Base-by-base conservation (phyloP, 148 eudicot genomes). In the Chenopodium berlandieri region DNA sequence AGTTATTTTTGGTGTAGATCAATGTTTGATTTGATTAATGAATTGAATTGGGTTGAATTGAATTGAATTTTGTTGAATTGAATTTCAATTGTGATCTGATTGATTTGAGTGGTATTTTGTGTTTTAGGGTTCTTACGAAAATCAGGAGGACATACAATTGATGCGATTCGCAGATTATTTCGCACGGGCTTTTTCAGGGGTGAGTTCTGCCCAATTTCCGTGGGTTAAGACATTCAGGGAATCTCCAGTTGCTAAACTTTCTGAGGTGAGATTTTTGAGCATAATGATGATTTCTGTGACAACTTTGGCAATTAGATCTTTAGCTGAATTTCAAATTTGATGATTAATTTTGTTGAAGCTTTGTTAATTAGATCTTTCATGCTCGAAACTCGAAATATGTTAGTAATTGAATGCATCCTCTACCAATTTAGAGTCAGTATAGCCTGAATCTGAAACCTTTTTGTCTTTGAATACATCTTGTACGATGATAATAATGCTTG, bases 121-220 rank as follows among this genome's bases (percentile, higher is more conserved):
- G 68, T 40, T 52, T 64, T 76, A 91, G 94, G 90, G 50, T 44
- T 88, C 91, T 7, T 92, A 86, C 75, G 95, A 85, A 81, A 48
- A 83, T 52, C 95, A 91, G 73, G 91, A 88, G 85, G 93, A 89
- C 64, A 89, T 93, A 67, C 94, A 90, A 81, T 79, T 93, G 89
- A 89, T 92, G 97, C 83, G 95, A 86, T 90, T 93, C 54, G 97
- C 97, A 2, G 97, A 93, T 83, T 93, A 88, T 71, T 93, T 92
- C 40, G 97, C 91, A 10, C 89, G 94, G 22, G 92, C 91, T 1
- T 93, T 93, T 73, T 79, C 94, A 1, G 86, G 86, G 8, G 97
- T 93, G 78, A 84, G 83, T 73, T 84, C 91, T 4, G 89, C 95
- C 7, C 92, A 92, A 75, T 93, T 94, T 83, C 95, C 95, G 0